These are phyloP conservation scores for Fusarium cyanostomum DNA, from an alignment of 2,329 filamentous ascomycete species.

Conservation along the genomic window DNA sequence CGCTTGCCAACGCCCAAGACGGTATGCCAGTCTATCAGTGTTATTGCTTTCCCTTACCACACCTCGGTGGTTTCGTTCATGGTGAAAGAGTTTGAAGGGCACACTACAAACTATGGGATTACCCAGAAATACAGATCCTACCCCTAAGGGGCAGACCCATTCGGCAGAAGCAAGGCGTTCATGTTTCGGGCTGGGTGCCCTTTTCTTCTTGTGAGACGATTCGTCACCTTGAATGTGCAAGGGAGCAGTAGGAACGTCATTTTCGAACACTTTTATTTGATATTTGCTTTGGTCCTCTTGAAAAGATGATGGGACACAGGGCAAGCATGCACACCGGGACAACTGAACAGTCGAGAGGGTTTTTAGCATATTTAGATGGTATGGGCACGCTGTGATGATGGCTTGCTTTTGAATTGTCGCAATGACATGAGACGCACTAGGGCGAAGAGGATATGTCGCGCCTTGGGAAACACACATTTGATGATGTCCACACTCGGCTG, in stretches of 20 bases:
- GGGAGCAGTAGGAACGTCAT: not conserved
- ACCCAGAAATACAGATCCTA: conserved; percentile 2
- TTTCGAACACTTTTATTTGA: conserved; percentile 5
- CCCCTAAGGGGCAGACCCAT: not conserved
- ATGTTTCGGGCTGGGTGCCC: conserved; percentile 5
- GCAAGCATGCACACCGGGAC: not conserved
- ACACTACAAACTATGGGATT: not conserved
- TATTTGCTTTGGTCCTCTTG: not conserved
- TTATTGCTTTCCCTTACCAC: conserved; percentile 2
- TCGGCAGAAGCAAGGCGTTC: conserved; percentile 24
- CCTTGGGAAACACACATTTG: not conserved
- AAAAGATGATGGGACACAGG: conserved; percentile 4
- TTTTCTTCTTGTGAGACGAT: conserved; percentile 2
- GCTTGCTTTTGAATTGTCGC: conserved; percentile 8
- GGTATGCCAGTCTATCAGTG: conserved; percentile 26
- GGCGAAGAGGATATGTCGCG: not conserved
- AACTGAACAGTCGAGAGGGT: conserved; percentile 7
- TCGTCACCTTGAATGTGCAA: not conserved
- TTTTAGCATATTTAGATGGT: conserved; percentile 10
- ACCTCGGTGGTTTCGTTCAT: not conserved
- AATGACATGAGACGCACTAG: conserved; percentile 9
- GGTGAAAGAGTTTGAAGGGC: not conserved
- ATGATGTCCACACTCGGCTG: not conserved
- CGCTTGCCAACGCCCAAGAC: conserved; percentile 7
- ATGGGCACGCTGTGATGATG: conserved; percentile 9